phyloP scores from a whole-genome alignment of 495 filamentous ascomycete species.

The Neurospora discreta region DNA sequence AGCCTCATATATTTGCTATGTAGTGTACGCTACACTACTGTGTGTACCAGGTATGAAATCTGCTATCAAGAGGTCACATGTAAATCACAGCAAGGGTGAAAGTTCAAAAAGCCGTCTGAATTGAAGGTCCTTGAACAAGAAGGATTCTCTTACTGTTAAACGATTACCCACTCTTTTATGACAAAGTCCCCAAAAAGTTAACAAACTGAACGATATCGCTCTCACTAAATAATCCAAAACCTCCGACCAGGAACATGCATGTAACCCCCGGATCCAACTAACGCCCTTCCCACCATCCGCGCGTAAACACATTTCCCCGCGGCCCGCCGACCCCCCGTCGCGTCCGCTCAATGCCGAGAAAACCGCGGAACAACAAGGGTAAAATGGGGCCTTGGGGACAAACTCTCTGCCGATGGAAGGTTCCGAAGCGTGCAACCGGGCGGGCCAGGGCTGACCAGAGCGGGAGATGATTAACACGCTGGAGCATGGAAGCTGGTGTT shows the following conservation, averaged over 20 bases:
- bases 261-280: not conserved
- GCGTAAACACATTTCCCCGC: not conserved
- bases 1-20: too few species aligned
- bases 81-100: too few species aligned
- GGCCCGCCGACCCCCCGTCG: not conserved
- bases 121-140: too few species aligned
- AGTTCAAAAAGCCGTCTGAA: too few species aligned
- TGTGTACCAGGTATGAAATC: too few species aligned
- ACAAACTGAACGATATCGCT: too few species aligned
- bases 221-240: not conserved
- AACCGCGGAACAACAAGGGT: not conserved
- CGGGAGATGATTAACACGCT: not conserved
- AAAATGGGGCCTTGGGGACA: not conserved
- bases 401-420: not conserved
- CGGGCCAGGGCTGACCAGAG: not conserved
- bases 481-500: not conserved
- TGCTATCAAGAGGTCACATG: not conserved
- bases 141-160: too few species aligned
- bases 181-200: too few species aligned
- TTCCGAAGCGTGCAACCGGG: not conserved
- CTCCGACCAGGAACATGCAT: not conserved
- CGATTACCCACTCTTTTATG: too few species aligned
- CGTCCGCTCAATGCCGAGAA: not conserved
- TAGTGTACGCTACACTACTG: too few species aligned
- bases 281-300: not conserved